These are phyloP conservation scores for Blechomonas ayalai DNA, from an alignment of 208 protist genomes.

Conservation along the genomic window DNA sequence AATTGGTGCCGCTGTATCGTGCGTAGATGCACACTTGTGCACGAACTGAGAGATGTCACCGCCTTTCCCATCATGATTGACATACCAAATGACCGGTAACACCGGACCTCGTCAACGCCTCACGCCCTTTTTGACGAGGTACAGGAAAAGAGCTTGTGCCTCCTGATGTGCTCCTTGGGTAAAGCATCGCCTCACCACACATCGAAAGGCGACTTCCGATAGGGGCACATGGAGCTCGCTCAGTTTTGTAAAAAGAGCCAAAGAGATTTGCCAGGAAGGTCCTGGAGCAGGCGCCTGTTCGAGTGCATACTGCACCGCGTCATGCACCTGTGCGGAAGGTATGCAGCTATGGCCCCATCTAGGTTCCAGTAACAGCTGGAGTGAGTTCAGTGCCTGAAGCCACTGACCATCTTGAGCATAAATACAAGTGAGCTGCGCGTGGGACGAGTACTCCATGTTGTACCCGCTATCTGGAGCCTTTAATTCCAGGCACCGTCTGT, in stretches of 20 bases:
- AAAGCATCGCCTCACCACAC: constrained; percentile 57
- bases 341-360: constrained; percentile 24
- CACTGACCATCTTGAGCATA: constrained; percentile 47
- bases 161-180: constrained; percentile 35
- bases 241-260: constrained; percentile 56
- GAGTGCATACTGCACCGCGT: constrained; percentile 77
- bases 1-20: not conserved
- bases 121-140: constrained; percentile 22
- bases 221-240: constrained; percentile 49
- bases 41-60: constrained; percentile 2
- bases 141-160: constrained; percentile 53
- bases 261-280: constrained; percentile 41
- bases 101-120: constrained; percentile 5
- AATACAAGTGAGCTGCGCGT: constrained; percentile 41
- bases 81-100: not conserved
- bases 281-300: constrained; percentile 39
- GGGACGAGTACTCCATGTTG: constrained; percentile 50
- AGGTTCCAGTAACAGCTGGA: constrained; percentile 40
- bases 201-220: constrained; percentile 72
- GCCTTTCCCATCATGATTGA: not conserved
- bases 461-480: not conserved
- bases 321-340: constrained; percentile 63
- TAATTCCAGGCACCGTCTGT: not conserved
- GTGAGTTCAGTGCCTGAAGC: constrained; percentile 31
- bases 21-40: not conserved